Base-by-base conservation (phyloP, 2,329 filamentous ascomycete species). In the Mollisiaceae sp. region DNA sequence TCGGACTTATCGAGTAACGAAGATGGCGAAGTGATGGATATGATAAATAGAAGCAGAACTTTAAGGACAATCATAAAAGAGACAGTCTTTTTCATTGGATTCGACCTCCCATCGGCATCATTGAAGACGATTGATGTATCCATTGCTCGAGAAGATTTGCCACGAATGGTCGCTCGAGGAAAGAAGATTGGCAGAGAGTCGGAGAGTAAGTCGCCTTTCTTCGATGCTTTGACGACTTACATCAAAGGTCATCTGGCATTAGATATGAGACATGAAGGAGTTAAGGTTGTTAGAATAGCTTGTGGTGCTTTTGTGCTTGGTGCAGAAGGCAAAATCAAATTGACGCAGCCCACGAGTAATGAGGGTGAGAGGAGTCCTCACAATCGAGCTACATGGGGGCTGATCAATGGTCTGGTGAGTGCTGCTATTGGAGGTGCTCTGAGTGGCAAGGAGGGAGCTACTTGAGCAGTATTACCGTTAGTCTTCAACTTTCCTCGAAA, bases 91-190 rank as follows among this genome's bases (percentile, higher is more conserved):
- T 65, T 67, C 3, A 58, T 77, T 43, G 71, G 71, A 9, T 77
- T 77, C 58, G 67, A 74, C 57, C 35, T 74, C 6, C 72, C 73
- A 63, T 68, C 66, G 14, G 20, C 65, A 3, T 45, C 70, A 14
- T 72, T 83, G 43, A 80, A 80, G 64, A 77, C 76, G 54, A 72
- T 82, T 43, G 79, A 82, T 39, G 75, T 83, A 56, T 77, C 77
- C n/a, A 77, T 82, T 60, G 70, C 77, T 2, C 72, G 73, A 54
- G 72, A 75, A n/a, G 79, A 83, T 67, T 67, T 82, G 8, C 68
- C 75, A 1, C 65, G 73, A 39, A 72, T 76, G 59, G 38, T 76
- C n/a, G 62, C 63, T 2, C 65, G 64, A 39, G 73, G 72, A 8
- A 70, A 69, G 20, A 72, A 67, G 20, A 32, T 74, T 59, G 61